Evolutionary conservation across 2,329 filamentous ascomycete genomes (phyloP).

Genomic region (Biscogniauxia sp.): DNA sequence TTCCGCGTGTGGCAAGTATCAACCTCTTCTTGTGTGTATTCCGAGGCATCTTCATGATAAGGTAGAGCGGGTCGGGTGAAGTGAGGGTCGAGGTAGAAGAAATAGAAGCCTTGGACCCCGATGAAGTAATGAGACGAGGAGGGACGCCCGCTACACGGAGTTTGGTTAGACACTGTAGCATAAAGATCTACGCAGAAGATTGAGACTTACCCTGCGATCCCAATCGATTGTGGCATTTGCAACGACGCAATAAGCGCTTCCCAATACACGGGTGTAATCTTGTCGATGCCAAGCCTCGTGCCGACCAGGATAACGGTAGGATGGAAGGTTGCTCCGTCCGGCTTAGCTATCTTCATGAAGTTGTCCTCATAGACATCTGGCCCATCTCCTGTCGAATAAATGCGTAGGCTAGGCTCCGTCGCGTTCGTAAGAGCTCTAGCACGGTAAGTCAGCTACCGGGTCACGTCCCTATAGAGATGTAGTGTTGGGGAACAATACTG

Average conservation of each 20-base stretch:
- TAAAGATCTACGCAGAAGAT: background rate
- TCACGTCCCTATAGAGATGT: background rate
- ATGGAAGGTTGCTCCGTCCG: slow-evolving; percentile 63
- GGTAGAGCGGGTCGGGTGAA: slow-evolving; percentile 74
- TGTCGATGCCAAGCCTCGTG: slow-evolving; percentile 87
- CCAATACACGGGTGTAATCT: slow-evolving; percentile 92
- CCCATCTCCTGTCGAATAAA: slow-evolving; percentile 87
- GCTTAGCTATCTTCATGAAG: slow-evolving; percentile 74
- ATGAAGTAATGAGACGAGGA: slow-evolving; percentile 74
- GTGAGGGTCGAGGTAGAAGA: slow-evolving; percentile 96
- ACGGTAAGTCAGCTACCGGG: slow-evolving; percentile 10
- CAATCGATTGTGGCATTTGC: slow-evolving; percentile 88
- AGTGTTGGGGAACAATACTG: slow-evolving; percentile 57
- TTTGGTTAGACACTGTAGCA: slow-evolving; percentile 10
- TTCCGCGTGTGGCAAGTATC: slow-evolving; percentile 84
- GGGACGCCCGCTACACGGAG: slow-evolving; percentile 71
- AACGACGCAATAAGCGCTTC: slow-evolving; percentile 83
- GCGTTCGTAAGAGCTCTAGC: slow-evolving; percentile 70
- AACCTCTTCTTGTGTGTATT: slow-evolving; percentile 71
- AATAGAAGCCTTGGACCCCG: slow-evolving; percentile 63
- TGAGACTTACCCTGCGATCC: slow-evolving; percentile 78
- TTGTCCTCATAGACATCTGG: slow-evolving; percentile 91
- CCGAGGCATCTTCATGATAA: slow-evolving; percentile 52
- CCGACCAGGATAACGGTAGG: slow-evolving; percentile 89
- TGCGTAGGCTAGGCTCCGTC: slow-evolving; percentile 63